A percentile compares a stretch with the other conserved stretches of the same genome.
Evolutionary conservation across 805 yeast genomes (phyloP).

Genomic region (Wickerhamomyces rabaulensis): DNA sequence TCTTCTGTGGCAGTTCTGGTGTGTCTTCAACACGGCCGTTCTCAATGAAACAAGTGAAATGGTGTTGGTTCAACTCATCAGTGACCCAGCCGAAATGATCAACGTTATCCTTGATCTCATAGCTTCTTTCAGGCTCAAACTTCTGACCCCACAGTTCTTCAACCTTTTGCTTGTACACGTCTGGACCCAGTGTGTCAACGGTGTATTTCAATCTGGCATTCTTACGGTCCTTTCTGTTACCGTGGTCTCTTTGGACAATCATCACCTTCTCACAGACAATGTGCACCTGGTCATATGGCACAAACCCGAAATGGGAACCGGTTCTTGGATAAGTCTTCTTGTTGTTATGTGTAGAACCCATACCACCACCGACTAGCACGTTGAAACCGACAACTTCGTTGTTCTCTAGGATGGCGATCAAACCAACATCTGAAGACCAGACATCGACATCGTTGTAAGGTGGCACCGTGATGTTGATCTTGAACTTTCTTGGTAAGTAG

Average conservation of each 20-base stretch:
- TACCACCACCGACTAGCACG: slow-evolving; percentile 94
- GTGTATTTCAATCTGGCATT: slow-evolving; percentile 98
- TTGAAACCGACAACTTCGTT: slow-evolving; percentile 74
- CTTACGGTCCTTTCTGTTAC: slow-evolving; percentile 94
- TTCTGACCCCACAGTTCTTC: slow-evolving; percentile 78
- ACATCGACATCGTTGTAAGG: slow-evolving; percentile 97
- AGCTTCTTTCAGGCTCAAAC: slow-evolving; percentile 66
- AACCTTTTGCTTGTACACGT: slow-evolving; percentile 69
- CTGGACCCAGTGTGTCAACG: slow-evolving; percentile 89
- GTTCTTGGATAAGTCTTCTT: slow-evolving; percentile 95
- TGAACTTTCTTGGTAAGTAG: slow-evolving; percentile 93
- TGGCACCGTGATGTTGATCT: slow-evolving; percentile 90
- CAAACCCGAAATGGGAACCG: slow-evolving; percentile 82
- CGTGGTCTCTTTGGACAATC: slow-evolving; percentile 91
- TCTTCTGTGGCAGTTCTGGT: slow-evolving; percentile 81
- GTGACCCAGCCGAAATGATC: slow-evolving; percentile 93
- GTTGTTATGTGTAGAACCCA: slow-evolving; percentile 97
- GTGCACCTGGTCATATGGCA: slow-evolving; percentile 59
- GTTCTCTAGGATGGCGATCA: slow-evolving; percentile 73
- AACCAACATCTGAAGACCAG: slow-evolving; percentile 91
- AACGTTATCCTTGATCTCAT: slow-evolving; percentile 77
- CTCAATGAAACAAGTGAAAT: slow-evolving; percentile 91
- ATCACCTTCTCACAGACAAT: slow-evolving; percentile 85
- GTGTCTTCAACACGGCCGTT: slow-evolving; percentile 96
- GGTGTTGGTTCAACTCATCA: slow-evolving; percentile 79